Evolutionary conservation across 2,329 filamentous ascomycete genomes (phyloP).

Genomic region (Aschersonia sp.): DNA sequence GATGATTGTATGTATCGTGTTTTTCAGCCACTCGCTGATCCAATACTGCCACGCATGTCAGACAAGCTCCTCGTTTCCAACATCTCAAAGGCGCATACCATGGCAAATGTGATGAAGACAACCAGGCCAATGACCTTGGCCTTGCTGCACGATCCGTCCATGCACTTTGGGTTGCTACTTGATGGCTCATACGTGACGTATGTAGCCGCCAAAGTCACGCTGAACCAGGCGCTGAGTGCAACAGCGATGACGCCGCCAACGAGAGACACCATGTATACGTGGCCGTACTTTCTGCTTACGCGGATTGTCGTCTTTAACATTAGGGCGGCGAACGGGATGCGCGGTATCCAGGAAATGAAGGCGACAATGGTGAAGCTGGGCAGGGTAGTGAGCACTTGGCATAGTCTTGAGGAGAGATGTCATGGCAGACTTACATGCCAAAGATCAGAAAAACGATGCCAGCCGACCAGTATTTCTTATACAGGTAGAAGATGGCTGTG

Average conservation of each 20-base stretch:
- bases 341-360: slow-evolving; percentile 78
- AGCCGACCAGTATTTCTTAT: slow-evolving; percentile 60
- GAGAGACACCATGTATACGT: slow-evolving; percentile 77
- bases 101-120: slow-evolving; percentile 79
- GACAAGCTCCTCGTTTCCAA: neutral
- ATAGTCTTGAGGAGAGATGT: neutral
- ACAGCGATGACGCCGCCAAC: slow-evolving; percentile 65
- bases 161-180: slow-evolving; percentile 34
- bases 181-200: slow-evolving; percentile 72
- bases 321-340: slow-evolving; percentile 81
- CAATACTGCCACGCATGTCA: slow-evolving; percentile 42
- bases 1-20: slow-evolving; percentile 78
- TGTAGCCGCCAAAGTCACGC: slow-evolving; percentile 71
- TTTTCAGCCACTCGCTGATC: slow-evolving; percentile 89
- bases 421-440: slow-evolving; percentile 3
- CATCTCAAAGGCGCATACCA: slow-evolving; percentile 14
- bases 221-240: slow-evolving; percentile 72
- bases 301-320: slow-evolving; percentile 83
- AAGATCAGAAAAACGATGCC: slow-evolving; percentile 83
- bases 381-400: neutral
- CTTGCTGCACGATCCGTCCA: slow-evolving; percentile 46
- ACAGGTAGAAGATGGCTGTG: slow-evolving; percentile 77
- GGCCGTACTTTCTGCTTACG: slow-evolving; percentile 68
- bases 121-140: slow-evolving; percentile 73
- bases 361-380: slow-evolving; percentile 7